phyloP scores from a whole-genome alignment of 371 early-diverging fungal genomes.

The Mucor piriformis region DNA sequence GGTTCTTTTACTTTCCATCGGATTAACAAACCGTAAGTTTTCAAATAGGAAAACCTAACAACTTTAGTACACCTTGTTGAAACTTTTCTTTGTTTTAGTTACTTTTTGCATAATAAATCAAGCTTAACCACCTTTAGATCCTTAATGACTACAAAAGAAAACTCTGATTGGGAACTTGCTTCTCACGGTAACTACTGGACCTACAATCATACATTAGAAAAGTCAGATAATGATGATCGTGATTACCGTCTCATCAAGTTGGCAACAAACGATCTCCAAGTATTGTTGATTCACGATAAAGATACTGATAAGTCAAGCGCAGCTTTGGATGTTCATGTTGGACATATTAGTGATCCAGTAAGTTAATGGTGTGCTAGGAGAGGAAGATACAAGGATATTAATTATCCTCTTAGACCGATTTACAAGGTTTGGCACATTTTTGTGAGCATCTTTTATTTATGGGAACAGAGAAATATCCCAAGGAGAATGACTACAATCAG shows the following conservation, averaged over 20 bases:
- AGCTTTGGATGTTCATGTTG: slow-evolving; percentile 93
- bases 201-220: slow-evolving; percentile 49
- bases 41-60: background rate
- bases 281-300: slow-evolving; percentile 81
- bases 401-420: slow-evolving; percentile 44
- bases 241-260: slow-evolving; percentile 81
- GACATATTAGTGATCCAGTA: slow-evolving; percentile 83
- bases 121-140: background rate
- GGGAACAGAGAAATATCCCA: slow-evolving; percentile 88
- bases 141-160: slow-evolving; percentile 3
- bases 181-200: slow-evolving; percentile 39
- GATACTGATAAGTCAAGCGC: slow-evolving; percentile 90
- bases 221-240: slow-evolving; percentile 79
- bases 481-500: slow-evolving; percentile 91
- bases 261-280: slow-evolving; percentile 74
- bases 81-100: background rate
- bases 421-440: slow-evolving; percentile 97
- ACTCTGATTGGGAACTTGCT: slow-evolving; percentile 42
- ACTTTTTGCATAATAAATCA: slow-evolving; percentile 5
- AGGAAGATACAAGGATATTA: background rate
- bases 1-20: slow-evolving; percentile 15
- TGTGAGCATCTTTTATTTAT: slow-evolving; percentile 97
- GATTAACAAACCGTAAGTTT: slow-evolving; percentile 3
- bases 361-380: slow-evolving; percentile 9
- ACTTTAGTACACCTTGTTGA: background rate